Percentiles rank a stretch among this genome's conserved stretches.
Evolutionary conservation across 139 green algal genomes (phyloP).

Genomic region (Haematococcus lacustris): DNA sequence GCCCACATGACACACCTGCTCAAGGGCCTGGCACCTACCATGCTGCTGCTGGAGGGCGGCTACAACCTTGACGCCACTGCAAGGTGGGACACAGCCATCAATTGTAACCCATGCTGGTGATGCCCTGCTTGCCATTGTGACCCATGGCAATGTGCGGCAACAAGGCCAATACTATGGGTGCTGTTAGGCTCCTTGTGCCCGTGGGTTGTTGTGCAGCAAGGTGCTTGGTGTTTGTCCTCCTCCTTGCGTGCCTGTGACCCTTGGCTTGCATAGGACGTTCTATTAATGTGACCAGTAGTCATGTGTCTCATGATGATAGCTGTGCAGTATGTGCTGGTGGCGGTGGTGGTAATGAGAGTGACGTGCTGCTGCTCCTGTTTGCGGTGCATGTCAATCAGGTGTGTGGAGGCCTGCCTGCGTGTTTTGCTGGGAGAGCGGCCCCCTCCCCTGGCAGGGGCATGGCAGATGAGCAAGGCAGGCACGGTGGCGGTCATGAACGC

Average conservation of each 20-base stretch:
- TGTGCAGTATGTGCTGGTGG: not conserved
- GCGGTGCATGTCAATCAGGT: constrained; percentile 1
- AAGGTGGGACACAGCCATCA: constrained; percentile 1
- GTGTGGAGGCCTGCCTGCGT: constrained; percentile 49
- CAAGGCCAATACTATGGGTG: too few species aligned
- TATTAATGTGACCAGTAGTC: not conserved
- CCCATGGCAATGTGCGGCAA: too few species aligned
- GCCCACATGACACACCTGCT: constrained; percentile 59
- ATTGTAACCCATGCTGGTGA: not conserved
- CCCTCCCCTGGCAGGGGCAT: constrained; percentile 13
- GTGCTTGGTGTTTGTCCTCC: not conserved
- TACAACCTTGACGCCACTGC: constrained; percentile 55
- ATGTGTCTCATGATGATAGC: not conserved
- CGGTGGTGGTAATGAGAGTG: not conserved
- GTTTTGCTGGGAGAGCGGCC: constrained; percentile 58
- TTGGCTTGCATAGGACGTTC: not conserved
- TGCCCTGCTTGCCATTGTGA: not conserved
- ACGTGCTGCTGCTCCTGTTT: not conserved
- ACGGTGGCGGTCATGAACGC: constrained; percentile 29
- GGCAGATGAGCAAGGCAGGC: constrained; percentile 13
- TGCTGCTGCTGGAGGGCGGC: constrained; percentile 54
- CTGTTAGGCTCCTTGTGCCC: not conserved
- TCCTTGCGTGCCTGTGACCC: not conserved
- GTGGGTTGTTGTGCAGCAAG: not conserved
- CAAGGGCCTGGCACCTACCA: constrained; percentile 32